phyloP scores from a whole-genome alignment of 163 green algal species.

The Chlorella variabilis region DNA sequence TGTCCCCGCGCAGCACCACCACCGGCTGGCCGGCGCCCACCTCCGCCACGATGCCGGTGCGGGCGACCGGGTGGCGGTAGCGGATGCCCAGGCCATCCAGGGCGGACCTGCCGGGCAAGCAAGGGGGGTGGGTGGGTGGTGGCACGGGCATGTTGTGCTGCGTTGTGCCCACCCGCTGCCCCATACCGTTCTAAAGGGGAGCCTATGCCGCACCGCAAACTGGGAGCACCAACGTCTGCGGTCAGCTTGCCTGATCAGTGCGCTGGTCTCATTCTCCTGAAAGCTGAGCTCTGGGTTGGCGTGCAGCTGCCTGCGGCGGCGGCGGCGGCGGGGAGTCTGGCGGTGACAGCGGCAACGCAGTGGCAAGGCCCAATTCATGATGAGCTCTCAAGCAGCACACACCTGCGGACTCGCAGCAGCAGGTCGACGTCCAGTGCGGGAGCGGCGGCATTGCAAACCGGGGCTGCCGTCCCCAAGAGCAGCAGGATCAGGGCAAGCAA shows the following conservation, averaged over 20 bases:
- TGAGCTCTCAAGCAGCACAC: too few relatives aligned
- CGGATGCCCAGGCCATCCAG: conserved; percentile 51
- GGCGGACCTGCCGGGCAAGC: conserved; percentile 40
- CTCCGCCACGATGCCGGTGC: conserved; percentile 73
- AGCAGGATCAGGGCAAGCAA: too few relatives aligned
- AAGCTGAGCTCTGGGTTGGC: conserved; percentile 52
- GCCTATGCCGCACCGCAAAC: too few relatives aligned
- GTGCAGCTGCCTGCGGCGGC: conserved; percentile 46
- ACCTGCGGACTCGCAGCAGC: neutral
- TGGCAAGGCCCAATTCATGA: too few relatives aligned
- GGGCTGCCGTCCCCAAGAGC: too few relatives aligned
- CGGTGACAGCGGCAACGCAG: too few relatives aligned
- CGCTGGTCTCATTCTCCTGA: conserved; percentile 16
- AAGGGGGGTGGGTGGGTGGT: too few relatives aligned
- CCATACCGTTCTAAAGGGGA: too few relatives aligned
- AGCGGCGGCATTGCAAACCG: too few relatives aligned
- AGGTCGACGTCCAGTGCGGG: neutral
- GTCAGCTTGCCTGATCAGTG: neutral
- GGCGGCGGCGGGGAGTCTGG: neutral
- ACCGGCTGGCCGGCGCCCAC: conserved; percentile 73
- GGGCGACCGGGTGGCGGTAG: conserved; percentile 42
- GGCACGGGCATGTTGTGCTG: too few relatives aligned
- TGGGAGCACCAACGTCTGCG: too few relatives aligned
- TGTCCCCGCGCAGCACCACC: conserved; percentile 88
- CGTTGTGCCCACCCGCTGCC: too few relatives aligned